phyloP scores from a whole-genome alignment of 495 filamentous ascomycete genomes.

The Cladorrhinum samala region DNA sequence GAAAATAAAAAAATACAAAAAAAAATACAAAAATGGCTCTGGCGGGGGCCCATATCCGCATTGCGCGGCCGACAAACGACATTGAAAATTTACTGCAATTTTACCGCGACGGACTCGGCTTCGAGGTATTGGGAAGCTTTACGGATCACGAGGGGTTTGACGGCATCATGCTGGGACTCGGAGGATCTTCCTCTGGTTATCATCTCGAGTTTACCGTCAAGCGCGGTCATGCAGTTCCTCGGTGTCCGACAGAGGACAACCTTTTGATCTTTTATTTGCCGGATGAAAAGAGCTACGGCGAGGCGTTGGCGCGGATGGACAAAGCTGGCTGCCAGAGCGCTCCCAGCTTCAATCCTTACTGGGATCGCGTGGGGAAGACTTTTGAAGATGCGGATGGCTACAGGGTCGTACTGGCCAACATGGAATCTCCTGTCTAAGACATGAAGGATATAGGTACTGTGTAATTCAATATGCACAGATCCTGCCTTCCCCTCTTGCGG shows the following conservation, averaged over 20 bases:
- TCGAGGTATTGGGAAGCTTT: slow-evolving; percentile 22
- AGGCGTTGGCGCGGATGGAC: slow-evolving; percentile 23
- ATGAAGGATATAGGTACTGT: too few relatives aligned
- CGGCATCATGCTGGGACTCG: slow-evolving; percentile 26
- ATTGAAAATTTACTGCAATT: slow-evolving; percentile 28
- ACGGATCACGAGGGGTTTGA: slow-evolving; percentile 27
- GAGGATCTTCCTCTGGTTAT: slow-evolving; percentile 12
- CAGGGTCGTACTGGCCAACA: slow-evolving; percentile 29
- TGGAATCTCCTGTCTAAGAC: slow-evolving; percentile 16
- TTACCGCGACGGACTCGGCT: slow-evolving; percentile 28
- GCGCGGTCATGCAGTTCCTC: slow-evolving; percentile 19
- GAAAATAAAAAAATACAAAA: too few relatives aligned
- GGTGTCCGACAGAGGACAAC: slow-evolving; percentile 31
- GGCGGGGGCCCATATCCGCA: slow-evolving; percentile 24
- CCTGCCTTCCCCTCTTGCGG: background rate
- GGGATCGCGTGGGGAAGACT: slow-evolving; percentile 29
- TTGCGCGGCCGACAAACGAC: slow-evolving; percentile 30
- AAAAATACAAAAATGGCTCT: slow-evolving; percentile 18
- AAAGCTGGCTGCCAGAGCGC: slow-evolving; percentile 17
- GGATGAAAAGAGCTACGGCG: slow-evolving; percentile 9
- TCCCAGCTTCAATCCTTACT: slow-evolving; percentile 30
- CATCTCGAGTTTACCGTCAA: slow-evolving; percentile 30
- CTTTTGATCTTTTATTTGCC: slow-evolving; percentile 31
- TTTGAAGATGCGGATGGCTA: slow-evolving; percentile 34
- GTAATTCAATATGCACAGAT: background rate